These are phyloP conservation scores for Alternaria atra DNA, from an alignment of 2,329 filamentous ascomycete species.

Conservation along the genomic window DNA sequence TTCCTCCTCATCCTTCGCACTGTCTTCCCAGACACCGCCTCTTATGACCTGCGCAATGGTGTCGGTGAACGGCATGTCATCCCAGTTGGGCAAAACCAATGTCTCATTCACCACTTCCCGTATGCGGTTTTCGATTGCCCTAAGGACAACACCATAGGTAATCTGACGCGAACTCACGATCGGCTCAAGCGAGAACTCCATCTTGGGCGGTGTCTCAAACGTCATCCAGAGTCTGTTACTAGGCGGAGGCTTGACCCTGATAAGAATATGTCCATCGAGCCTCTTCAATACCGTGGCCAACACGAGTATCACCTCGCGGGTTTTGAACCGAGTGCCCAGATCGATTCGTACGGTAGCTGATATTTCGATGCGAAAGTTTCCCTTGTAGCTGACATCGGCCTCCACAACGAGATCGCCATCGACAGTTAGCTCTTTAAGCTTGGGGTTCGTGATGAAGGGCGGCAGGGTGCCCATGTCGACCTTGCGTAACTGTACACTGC, in stretches of 20 bases:
- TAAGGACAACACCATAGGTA: conserved; percentile 89
- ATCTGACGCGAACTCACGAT: conserved; percentile 96
- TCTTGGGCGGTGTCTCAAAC: conserved; percentile 91
- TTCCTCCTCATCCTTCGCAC: conserved; percentile 22
- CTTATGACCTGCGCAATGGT: conserved; percentile 80
- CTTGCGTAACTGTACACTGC: conserved; percentile 79
- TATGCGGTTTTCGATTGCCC: conserved; percentile 93
- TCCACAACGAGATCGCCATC: conserved; percentile 91
- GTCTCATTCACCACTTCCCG: conserved; percentile 94
- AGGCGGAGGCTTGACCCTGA: conserved; percentile 92
- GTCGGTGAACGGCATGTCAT: conserved; percentile 89
- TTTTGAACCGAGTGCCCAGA: conserved; percentile 85
- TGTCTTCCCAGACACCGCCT: conserved; percentile 78
- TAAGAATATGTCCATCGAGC: conserved; percentile 82
- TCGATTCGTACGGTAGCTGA: conserved; percentile 94
- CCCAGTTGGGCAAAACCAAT: conserved; percentile 92
- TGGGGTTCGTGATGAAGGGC: conserved; percentile 87
- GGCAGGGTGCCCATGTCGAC: conserved; percentile 88
- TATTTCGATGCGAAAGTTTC: conserved; percentile 88
- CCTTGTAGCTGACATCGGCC: conserved; percentile 86
- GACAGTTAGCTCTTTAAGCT: conserved; percentile 86
- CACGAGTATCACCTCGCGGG: conserved; percentile 86
- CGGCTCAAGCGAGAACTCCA: conserved; percentile 93
- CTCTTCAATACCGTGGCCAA: conserved; percentile 86
- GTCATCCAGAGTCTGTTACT: conserved; percentile 97